phyloP scores from a whole-genome alignment of 345 rosid species.

The Salix dunnii region DNA sequence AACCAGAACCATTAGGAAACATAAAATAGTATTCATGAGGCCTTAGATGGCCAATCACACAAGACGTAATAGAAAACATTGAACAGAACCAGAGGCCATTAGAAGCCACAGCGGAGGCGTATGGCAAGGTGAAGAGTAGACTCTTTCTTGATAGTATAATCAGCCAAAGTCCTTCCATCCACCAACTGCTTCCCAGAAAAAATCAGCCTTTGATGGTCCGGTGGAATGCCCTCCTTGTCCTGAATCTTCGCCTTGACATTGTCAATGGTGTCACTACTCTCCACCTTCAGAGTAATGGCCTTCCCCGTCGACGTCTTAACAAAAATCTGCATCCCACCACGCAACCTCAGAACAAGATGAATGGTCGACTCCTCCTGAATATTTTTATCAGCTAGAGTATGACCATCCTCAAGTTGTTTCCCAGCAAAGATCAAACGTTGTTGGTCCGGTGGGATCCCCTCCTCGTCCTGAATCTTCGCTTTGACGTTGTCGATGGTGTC shows the following conservation, averaged over 20 bases:
- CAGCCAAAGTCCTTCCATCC: slow-evolving; percentile 18
- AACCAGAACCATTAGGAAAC: too few species aligned
- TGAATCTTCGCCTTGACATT: too few species aligned
- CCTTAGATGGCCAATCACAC: too few species aligned
- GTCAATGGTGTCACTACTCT: not conserved
- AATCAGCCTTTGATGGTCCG: too few species aligned
- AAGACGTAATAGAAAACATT: too few species aligned
- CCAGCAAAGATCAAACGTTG: not conserved
- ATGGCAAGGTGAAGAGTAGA: slow-evolving; percentile 21
- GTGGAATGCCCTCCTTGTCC: too few species aligned
- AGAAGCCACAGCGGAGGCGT: slow-evolving; percentile 23
- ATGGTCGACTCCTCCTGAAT: slow-evolving; percentile 17
- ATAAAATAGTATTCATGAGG: too few species aligned
- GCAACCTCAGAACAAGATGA: slow-evolving; percentile 11
- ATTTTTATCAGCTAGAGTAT: slow-evolving; percentile 11
- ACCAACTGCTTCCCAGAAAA: slow-evolving; percentile 23
- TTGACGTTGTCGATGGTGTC: slow-evolving; percentile 10
- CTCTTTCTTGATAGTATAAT: slow-evolving; percentile 3
- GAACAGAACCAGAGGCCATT: too few species aligned
- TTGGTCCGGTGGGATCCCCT: too few species aligned
- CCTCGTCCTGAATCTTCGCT: not conserved
- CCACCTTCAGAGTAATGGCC: slow-evolving; percentile 3
- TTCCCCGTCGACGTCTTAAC: slow-evolving; percentile 21
- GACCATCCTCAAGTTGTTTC: slow-evolving; percentile 14
- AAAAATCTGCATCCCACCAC: slow-evolving; percentile 22